These are phyloP conservation scores for Claviceps sorghi DNA, from an alignment of 2,329 filamentous ascomycete species.

Conservation along the genomic window DNA sequence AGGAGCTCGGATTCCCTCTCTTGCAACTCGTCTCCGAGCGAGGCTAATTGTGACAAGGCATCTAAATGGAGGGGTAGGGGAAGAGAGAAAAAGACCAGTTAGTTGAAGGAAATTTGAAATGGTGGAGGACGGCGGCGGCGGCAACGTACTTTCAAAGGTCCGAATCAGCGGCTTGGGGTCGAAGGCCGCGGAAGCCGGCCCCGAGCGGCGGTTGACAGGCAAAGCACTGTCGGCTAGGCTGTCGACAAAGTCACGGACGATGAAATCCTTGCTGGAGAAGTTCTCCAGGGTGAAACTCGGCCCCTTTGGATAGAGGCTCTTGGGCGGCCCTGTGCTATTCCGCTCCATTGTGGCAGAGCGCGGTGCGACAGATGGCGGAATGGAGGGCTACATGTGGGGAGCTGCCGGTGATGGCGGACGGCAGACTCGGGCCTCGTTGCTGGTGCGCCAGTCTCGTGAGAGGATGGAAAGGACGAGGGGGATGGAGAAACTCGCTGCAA, in stretches of 20 bases:
- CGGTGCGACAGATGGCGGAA: slow-evolving; percentile 8
- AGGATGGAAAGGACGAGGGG: background rate
- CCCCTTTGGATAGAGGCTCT: slow-evolving; percentile 60
- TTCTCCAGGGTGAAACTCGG: slow-evolving; percentile 79
- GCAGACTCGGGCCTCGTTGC: background rate
- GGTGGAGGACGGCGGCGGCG: no score
- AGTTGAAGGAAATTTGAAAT: no score
- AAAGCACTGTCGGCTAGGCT: slow-evolving; percentile 74
- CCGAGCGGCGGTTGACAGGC: slow-evolving; percentile 66
- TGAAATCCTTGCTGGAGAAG: slow-evolving; percentile 83
- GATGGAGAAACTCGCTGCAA: background rate
- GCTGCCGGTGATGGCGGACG: background rate
- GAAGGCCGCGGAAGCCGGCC: slow-evolving; percentile 50
- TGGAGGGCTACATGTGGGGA: slow-evolving; percentile 19
- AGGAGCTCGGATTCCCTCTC: slow-evolving; percentile 81
- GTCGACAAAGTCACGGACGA: slow-evolving; percentile 96
- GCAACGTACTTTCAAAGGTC: slow-evolving; percentile 62
- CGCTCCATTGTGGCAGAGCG: slow-evolving; percentile 25
- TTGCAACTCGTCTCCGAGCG: slow-evolving; percentile 70
- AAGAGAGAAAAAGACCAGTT: background rate
- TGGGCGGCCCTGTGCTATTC: slow-evolving; percentile 31
- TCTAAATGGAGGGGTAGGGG: slow-evolving; percentile 21
- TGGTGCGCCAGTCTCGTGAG: background rate
- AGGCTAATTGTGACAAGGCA: slow-evolving; percentile 52
- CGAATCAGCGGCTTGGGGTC: slow-evolving; percentile 95